A percentile compares a stretch with the other conserved stretches of the same genome.
phyloP scores from a whole-genome alignment of 495 filamentous ascomycete genomes.

The Xeromyces bisporus region DNA sequence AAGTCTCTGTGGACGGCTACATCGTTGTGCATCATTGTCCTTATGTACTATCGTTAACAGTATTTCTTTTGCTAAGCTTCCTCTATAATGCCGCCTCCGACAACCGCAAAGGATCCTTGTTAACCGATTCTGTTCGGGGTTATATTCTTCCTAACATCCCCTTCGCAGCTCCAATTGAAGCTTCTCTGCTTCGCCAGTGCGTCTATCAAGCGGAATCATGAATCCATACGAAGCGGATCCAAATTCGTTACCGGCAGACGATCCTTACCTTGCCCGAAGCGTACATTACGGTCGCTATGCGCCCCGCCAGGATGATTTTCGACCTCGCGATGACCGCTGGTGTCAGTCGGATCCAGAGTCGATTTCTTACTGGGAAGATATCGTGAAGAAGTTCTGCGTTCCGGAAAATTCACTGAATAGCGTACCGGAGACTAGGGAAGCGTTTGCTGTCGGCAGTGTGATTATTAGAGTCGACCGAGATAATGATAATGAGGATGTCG shows the following conservation, averaged over 20 bases:
- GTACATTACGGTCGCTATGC: slow-evolving; percentile 27
- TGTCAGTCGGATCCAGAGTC: slow-evolving; percentile 14
- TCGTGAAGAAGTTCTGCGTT: slow-evolving; percentile 15
- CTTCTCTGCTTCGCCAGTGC: too few relatives aligned
- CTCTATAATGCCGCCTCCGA: too few relatives aligned
- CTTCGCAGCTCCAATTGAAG: too few relatives aligned
- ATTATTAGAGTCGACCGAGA: slow-evolving; percentile 24
- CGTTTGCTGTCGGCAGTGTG: slow-evolving; percentile 23
- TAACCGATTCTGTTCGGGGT: too few relatives aligned
- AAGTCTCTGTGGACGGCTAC: too few relatives aligned
- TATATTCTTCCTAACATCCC: not conserved
- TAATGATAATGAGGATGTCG: slow-evolving; percentile 9
- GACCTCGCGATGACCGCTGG: slow-evolving; percentile 21
- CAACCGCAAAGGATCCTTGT: too few relatives aligned
- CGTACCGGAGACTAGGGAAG: slow-evolving; percentile 14
- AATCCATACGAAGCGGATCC: slow-evolving; percentile 25
- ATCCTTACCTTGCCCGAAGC: slow-evolving; percentile 21
- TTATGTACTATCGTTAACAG: too few relatives aligned
- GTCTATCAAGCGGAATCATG: too few relatives aligned
- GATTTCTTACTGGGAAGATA: slow-evolving; percentile 21
- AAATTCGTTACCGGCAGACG: slow-evolving; percentile 17
- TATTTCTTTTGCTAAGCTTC: too few relatives aligned
- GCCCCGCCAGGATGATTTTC: slow-evolving; percentile 22
- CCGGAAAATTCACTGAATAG: slow-evolving; percentile 24
- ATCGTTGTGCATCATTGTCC: too few relatives aligned